These are phyloP conservation scores for Caryopteris hybrid DNA, from an alignment of 305 asterid genomes.

Conservation along the genomic window DNA sequence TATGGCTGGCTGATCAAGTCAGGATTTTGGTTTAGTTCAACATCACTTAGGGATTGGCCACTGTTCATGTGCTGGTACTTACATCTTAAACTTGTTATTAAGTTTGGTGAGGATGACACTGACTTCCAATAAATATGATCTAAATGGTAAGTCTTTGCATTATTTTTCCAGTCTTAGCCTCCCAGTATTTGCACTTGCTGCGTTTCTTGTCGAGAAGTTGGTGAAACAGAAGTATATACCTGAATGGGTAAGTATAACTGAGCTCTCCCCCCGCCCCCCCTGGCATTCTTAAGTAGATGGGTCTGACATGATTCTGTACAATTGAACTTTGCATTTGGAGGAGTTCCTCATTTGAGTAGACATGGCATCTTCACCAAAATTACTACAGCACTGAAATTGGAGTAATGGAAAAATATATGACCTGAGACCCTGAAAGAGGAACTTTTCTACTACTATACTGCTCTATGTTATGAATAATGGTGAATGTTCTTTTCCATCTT, in stretches of 20 bases:
- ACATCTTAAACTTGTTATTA: conserved; percentile 4
- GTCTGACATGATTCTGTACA: background rate
- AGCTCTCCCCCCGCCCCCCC: background rate
- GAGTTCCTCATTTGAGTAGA: background rate
- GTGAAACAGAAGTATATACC: conserved; percentile 51
- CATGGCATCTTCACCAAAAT: background rate
- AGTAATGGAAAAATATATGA: background rate
- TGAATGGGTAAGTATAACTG: conserved; percentile 58
- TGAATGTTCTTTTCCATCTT: conserved; percentile 7
- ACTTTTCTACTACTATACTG: background rate
- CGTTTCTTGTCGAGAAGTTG: conserved; percentile 77
- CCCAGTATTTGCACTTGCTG: conserved; percentile 71
- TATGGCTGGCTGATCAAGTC: conserved; percentile 88
- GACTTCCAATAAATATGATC: background rate
- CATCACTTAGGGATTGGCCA: conserved; percentile 94
- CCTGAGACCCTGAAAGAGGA: conserved; percentile 7
- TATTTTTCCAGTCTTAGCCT: conserved; percentile 67
- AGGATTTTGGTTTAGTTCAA: conserved; percentile 93
- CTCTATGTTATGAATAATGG: conserved; percentile 3
- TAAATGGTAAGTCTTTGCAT: background rate
- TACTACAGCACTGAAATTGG: background rate
- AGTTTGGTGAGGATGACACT: background rate
- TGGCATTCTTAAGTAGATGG: conserved; percentile 2
- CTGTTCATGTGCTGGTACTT: conserved; percentile 91
- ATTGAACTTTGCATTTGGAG: conserved; percentile 5